Evolutionary conservation across 257 asterid genomes (phyloP).

Genomic region (Jaltomata sinuosa): DNA sequence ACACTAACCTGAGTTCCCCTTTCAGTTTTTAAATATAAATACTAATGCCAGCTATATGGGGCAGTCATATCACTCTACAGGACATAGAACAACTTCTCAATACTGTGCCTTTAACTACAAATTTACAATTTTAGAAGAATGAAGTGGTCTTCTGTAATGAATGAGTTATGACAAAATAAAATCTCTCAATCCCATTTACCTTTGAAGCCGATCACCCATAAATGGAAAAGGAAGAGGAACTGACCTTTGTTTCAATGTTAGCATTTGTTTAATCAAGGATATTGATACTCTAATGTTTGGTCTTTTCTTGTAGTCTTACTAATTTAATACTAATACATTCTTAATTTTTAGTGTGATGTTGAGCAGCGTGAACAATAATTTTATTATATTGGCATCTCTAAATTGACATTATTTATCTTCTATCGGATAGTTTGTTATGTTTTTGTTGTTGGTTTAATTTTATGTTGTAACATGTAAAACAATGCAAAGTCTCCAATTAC

Average conservation of each 20-base stretch:
- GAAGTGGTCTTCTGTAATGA: neutral
- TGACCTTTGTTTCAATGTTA: neutral
- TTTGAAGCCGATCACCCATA: neutral
- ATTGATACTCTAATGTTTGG: neutral
- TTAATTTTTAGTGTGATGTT: neutral
- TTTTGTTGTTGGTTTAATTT: neutral
- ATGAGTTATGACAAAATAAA: neutral
- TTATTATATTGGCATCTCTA: neutral
- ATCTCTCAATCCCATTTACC: neutral
- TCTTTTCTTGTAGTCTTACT: neutral
- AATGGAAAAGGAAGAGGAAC: neutral
- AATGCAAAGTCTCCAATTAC: neutral
- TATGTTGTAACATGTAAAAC: neutral
- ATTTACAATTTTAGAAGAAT: neutral
- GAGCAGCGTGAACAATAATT: neutral
- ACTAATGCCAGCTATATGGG: neutral
- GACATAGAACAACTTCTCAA: neutral
- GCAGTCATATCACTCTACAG: neutral
- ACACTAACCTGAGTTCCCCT: neutral
- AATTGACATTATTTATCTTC: neutral
- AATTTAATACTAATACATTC: neutral
- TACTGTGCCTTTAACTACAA: neutral
- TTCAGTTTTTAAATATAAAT: neutral
- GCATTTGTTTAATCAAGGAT: neutral
- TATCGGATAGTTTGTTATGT: neutral